Conservation (phyloP, 768 basidiomycete genomes). For the Tremella mesenterica region DNA sequence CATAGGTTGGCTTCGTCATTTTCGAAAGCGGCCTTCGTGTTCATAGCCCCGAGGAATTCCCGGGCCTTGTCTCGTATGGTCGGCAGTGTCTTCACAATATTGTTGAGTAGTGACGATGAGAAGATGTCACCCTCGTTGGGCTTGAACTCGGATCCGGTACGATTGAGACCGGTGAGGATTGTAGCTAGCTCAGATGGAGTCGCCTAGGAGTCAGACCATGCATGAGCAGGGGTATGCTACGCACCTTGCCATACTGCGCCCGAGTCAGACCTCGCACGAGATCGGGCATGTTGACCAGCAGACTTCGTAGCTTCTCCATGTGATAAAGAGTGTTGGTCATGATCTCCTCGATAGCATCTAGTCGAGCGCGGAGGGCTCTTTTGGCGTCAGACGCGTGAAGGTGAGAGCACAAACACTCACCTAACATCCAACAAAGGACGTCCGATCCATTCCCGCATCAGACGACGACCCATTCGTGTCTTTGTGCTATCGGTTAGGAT, state of each 20-base stretch:
- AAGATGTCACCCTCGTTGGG: constrained; percentile 51
- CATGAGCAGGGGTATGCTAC: constrained; percentile 5
- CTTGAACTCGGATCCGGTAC: constrained; percentile 58
- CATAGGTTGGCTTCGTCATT: constrained; percentile 67
- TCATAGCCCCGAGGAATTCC: constrained; percentile 54
- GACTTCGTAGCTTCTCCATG: constrained; percentile 58
- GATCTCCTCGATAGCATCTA: constrained; percentile 80
- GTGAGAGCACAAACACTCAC: constrained; percentile 45
- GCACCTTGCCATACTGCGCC: constrained; percentile 83
- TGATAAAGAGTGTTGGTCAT: constrained; percentile 53
- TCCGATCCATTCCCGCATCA: constrained; percentile 78
- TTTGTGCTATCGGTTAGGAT: constrained; percentile 49
- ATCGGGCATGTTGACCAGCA: constrained; percentile 69
- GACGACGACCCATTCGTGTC: constrained; percentile 78
- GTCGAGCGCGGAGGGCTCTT: constrained; percentile 64
- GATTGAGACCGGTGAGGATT: constrained; percentile 66
- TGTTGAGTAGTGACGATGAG: constrained; percentile 59
- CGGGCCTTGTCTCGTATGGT: constrained; percentile 54
- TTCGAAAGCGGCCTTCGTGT: constrained; percentile 56
- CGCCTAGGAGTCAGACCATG: constrained; percentile 46
- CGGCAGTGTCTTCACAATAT: constrained; percentile 62
- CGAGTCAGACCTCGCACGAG: constrained; percentile 75
- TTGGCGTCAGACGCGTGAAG: constrained; percentile 40
- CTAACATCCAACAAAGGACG: constrained; percentile 65
- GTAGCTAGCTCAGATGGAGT: constrained; percentile 71